Evolutionary conservation across 1,284 basidiomycete species (phyloP), one percentile per base, ranked within the genome.

Genomic region (Phellinidium pouzarii): DNA sequence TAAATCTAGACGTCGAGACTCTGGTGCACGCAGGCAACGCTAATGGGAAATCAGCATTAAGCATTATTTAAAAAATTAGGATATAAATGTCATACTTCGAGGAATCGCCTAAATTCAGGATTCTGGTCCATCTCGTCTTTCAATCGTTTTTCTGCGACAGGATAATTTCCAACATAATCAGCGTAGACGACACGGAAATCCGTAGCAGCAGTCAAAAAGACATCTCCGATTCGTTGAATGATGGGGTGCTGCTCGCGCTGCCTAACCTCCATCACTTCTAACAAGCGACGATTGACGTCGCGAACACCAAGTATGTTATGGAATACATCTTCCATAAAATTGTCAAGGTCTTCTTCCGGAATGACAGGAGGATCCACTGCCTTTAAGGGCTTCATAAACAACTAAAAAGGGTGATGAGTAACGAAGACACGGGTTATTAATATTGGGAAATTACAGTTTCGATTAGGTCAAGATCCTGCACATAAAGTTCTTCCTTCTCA

Each of bases 151-250:
- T 96, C 93, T 0, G 93, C 93, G 5, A 87, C 69, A 0, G 94
- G 91, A 51, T 93, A 79, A 61, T 88, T 83, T 2, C 90, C 88
- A 20, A 94, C 80, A 61, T 97, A 97, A 11, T 77, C 75, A 0
- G 91, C 89, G 67, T 99, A 99, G 2, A 85, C 82, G 6, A 82
- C 72, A 31, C 88, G 78, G 72, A 97, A 98, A 62, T 94, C 89
- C 1, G 90, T 84, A 0, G 92, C 92, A 0, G 91, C 87, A 14
- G 85, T 81, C 46, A 97, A 71, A 63, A 97, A 91, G 49, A 98
- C 82, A 64, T 98, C 94, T 0, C 94, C 95, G 43, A 98, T 88
- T 43, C 77, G 78, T 57, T 87, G 80, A 40, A 97, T 86, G 45
- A 97, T 76, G 0, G 91, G 89, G 14, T 78, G 77, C 61, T 94